A percentile compares a stretch with the other conserved stretches of the same genome.
phyloP scores from a whole-genome alignment of 2,329 filamentous ascomycete genomes.

The Hypoxylon sp. region DNA sequence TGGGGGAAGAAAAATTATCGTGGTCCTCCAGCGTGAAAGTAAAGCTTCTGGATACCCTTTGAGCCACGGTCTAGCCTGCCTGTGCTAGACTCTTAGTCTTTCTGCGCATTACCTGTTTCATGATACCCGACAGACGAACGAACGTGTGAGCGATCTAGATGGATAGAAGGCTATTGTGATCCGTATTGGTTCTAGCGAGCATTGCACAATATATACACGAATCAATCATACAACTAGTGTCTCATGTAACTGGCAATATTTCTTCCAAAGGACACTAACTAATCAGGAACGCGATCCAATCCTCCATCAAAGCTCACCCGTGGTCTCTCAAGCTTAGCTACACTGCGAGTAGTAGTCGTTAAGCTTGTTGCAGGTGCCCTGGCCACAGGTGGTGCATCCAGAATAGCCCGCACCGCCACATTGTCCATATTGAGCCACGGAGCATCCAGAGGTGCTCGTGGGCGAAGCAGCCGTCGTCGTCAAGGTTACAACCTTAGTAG shows the following conservation, averaged over 20 bases:
- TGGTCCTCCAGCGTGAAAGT: slow-evolving; percentile 64
- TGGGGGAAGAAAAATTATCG: slow-evolving; percentile 79
- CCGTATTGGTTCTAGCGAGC: slow-evolving; percentile 13
- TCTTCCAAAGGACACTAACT: background rate
- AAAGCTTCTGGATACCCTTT: slow-evolving; percentile 9
- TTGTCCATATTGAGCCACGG: slow-evolving; percentile 43
- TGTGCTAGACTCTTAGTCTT: too few species aligned
- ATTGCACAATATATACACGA: slow-evolving; percentile 18
- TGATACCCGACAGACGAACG: slow-evolving; percentile 19
- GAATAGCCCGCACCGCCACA: slow-evolving; percentile 46
- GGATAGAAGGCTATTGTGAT: slow-evolving; percentile 5
- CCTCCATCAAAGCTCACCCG: background rate
- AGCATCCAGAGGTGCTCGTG: slow-evolving; percentile 40
- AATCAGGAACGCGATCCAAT: background rate
- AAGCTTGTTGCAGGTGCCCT: slow-evolving; percentile 42
- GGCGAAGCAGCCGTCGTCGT: slow-evolving; percentile 27
- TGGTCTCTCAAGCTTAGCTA: slow-evolving; percentile 12
- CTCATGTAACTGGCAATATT: background rate
- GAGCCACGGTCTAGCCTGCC: background rate
- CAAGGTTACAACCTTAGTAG: slow-evolving; percentile 17
- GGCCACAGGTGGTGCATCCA: slow-evolving; percentile 45
- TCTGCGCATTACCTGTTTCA: slow-evolving; percentile 7
- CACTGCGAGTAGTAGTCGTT: slow-evolving; percentile 50
- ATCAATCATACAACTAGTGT: slow-evolving; percentile 3
- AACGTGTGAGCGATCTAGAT: too few species aligned